Percentiles rank a stretch among this genome's conserved stretches.
Conservation (phyloP, 768 basidiomycete species). For the Lentinula boryana region DNA sequence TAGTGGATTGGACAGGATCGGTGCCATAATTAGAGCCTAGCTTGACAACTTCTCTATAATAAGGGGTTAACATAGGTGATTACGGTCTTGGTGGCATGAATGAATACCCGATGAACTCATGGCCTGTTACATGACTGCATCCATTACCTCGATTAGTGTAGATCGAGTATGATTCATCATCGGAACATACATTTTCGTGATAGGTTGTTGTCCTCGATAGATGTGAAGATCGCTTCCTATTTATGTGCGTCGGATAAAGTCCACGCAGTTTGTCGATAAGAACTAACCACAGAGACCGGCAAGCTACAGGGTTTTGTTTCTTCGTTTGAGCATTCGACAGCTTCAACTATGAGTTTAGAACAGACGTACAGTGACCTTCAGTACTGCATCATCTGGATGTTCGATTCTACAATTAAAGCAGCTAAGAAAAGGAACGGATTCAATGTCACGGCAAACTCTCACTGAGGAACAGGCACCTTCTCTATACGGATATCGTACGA, state of each 20-base stretch:
- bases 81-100: not conserved
- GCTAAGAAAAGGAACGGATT: not conserved
- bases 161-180: not conserved
- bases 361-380: slow-evolving; percentile 57
- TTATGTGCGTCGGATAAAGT: not conserved
- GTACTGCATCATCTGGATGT: slow-evolving; percentile 72
- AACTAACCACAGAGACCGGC: slow-evolving; percentile 55
- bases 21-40: slow-evolving; percentile 55
- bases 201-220: slow-evolving; percentile 58
- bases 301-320: slow-evolving; percentile 32
- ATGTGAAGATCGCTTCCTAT: slow-evolving; percentile 67
- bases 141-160: not conserved
- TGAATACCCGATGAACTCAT: slow-evolving; percentile 64
- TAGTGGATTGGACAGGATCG: slow-evolving; percentile 17
- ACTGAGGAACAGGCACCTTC: slow-evolving; percentile 46
- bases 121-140: slow-evolving; percentile 59
- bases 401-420: slow-evolving; percentile 40
- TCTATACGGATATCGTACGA: slow-evolving; percentile 71
- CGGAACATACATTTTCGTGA: slow-evolving; percentile 45
- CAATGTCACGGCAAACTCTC: slow-evolving; percentile 11
- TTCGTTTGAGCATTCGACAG: not conserved
- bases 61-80: not conserved
- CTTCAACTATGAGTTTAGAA: not conserved
- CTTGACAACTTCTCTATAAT: slow-evolving; percentile 42
- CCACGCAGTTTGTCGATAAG: not conserved